Evolutionary conservation across 1,139 yeast genomes (phyloP), one percentile per base, ranked within the genome.

Genomic region (Geotrichum klebahnii): DNA sequence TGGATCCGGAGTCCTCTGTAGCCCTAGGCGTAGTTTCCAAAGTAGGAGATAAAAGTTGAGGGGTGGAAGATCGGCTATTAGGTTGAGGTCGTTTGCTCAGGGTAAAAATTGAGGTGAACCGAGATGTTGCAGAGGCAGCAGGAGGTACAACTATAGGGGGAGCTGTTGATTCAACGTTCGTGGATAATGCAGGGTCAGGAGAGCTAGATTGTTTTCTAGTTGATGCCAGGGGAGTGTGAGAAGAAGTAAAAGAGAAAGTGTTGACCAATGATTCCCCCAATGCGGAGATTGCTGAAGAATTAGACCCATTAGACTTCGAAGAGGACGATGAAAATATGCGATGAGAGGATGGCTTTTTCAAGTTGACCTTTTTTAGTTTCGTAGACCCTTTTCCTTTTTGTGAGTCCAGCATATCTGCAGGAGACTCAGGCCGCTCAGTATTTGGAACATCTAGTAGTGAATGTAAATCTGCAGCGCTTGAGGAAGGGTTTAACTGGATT

Each of bases 41-140:
- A 6, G 35, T 9, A 9, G 42, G 38, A 10, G 46, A 22, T 2
- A 36, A 42, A 31, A 42, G 19, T 31, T 47, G 51, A 20, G 46
- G 51, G 3, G 51, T 47, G 10, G 31, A 17, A 6, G 51, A 24
- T 12, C 51, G 24, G 26, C 28, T 31, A 9, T 6, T 17, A 6
- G 41, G 29, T 20, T 35, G 38, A 16, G 51, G 36, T 22, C 39
- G 29, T 33, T 32, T 47, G 24, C 20, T 26, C 19, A 34, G 16
- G 9, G 24, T 29, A 26, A 47, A 47, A 6, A 47, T 36, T 9
- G 51, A 42, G 22, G 43, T 22, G 17, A 47, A 26, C n/a, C 51
- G 41, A 33, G 51, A 29, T 5, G 38, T 19, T 9, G 29, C 20
- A 14, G 46, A 14, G 16, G 46, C 8, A 8, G 38, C n/a, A 28